phyloP scores from a whole-genome alignment of 805 yeast genomes.

The Suhomyces tanzawaensis region DNA sequence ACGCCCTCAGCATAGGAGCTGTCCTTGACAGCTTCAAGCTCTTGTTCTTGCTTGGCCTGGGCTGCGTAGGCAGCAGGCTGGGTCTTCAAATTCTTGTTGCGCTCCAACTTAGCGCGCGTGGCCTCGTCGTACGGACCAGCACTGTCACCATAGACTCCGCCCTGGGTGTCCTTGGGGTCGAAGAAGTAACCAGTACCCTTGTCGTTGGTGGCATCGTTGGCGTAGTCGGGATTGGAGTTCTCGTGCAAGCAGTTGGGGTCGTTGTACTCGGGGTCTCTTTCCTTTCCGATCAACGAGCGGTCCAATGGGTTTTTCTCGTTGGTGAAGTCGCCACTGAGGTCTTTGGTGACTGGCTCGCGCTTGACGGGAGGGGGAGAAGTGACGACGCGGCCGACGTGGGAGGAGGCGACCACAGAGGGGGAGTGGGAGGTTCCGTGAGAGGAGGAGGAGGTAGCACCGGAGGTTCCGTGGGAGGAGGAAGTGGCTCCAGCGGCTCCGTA shows the following conservation, averaged over 20 bases:
- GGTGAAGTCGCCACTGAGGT: constrained; percentile 32
- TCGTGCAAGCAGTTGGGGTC: constrained; percentile 11
- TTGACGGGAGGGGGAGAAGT: constrained; percentile 29
- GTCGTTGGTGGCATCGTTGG: constrained; percentile 26
- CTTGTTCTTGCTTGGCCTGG: constrained; percentile 11
- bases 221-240: constrained; percentile 27
- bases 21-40: constrained; percentile 7
- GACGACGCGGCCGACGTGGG: constrained; percentile 23
- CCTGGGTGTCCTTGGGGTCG: constrained; percentile 38
- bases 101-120: constrained; percentile 20
- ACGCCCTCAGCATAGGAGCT: constrained; percentile 14
- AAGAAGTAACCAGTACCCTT: constrained; percentile 32
- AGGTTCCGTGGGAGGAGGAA: background rate
- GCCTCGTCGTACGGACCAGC: constrained; percentile 19
- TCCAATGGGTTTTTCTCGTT: constrained; percentile 33
- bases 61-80: constrained; percentile 19
- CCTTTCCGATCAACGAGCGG: constrained; percentile 13
- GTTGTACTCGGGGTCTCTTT: background rate
- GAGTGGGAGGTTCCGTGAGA: background rate
- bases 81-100: constrained; percentile 20
- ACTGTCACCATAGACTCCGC: constrained; percentile 22
- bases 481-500: background rate
- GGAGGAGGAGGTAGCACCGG: background rate
- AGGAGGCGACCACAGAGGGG: background rate
- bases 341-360: constrained; percentile 28